These are phyloP conservation scores for Gymnopilus dilepis DNA, from an alignment of 768 basidiomycete species.

Conservation along the genomic window DNA sequence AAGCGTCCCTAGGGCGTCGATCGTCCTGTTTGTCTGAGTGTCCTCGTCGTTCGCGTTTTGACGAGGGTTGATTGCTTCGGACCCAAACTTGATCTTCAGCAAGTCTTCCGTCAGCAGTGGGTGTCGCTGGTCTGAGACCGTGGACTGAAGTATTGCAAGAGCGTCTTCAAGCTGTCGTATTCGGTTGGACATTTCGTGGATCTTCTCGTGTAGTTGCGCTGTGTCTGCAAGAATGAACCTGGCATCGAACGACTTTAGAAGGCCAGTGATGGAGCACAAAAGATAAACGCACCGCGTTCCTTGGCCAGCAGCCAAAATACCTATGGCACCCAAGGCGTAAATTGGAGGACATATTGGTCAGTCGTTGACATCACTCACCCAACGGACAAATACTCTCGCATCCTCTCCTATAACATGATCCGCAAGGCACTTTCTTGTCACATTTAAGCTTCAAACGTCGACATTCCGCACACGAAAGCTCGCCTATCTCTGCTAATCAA, in stretches of 20 bases:
- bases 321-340: conserved; percentile 27
- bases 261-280: background rate
- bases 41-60: conserved; percentile 37
- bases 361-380: conserved; percentile 35
- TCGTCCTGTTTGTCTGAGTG: conserved; percentile 36
- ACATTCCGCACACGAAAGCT: conserved; percentile 61
- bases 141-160: conserved; percentile 62
- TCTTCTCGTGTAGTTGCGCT: conserved; percentile 67
- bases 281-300: conserved; percentile 45
- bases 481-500: conserved; percentile 37
- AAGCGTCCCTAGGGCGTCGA: conserved; percentile 68
- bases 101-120: conserved; percentile 61
- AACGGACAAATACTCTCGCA: conserved; percentile 71
- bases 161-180: conserved; percentile 75
- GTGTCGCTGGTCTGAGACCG: conserved; percentile 61
- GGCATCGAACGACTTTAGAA: background rate
- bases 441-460: conserved; percentile 55
- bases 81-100: conserved; percentile 60
- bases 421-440: conserved; percentile 57
- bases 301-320: conserved; percentile 56
- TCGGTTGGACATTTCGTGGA: conserved; percentile 68
- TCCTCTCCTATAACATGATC: conserved; percentile 58
- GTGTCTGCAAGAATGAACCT: conserved; percentile 74
- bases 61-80: conserved; percentile 48
- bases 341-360: too few relatives aligned